Evolutionary conservation across 2,329 filamentous ascomycete genomes (phyloP), one percentile per base, ranked within the genome.

Genomic region (Cordyceps javanica): DNA sequence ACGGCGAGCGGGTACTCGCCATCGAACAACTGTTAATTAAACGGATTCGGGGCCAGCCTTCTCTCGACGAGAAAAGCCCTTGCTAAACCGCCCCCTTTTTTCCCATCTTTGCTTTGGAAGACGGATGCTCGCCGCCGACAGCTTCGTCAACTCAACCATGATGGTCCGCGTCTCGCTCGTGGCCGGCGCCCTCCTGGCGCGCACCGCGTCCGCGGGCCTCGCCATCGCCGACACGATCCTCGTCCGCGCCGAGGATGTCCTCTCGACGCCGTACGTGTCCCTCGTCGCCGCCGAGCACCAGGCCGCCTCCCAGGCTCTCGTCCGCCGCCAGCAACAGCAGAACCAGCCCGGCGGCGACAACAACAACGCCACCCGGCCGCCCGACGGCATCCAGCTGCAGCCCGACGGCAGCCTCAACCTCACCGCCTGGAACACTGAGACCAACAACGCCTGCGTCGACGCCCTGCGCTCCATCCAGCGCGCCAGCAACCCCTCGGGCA

Each of bases 401-500:
- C 62, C 69, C 28, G 70, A 79, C 62, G 76, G 75, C 54, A 72
- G 70, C n/a, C 67, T 80, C 62, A 80, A 86, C 71, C 68, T 80
- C 66, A 77, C 77, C 3, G 71, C 75, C 7, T 88, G 85, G 85
- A 75, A 86, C 60, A 63, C 66, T 3, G 68, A 76, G 44, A 87
- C 82, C 8, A 74, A 77, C 32, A 65, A 73, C 11, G 86, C 86
- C 23, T 94, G 90, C 70, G 73, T 73, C 45, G 65, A 73, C 23
- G 78, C 81, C 9, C 75, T 94, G 19, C 69, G 71, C 2, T 68
- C 72, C 26, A 76, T 91, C 50, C 74, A 76, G 14, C 74, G 78
- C 60, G 82, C 85, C 42, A 80, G 82, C 25, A 93, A 92, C 63
- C 88, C 88, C 5, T 87, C 88, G 10, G 90, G 90, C 52, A 82